Conservation (phyloP, 2,329 filamentous ascomycete species). For the Fusarium chlamydosporum region DNA sequence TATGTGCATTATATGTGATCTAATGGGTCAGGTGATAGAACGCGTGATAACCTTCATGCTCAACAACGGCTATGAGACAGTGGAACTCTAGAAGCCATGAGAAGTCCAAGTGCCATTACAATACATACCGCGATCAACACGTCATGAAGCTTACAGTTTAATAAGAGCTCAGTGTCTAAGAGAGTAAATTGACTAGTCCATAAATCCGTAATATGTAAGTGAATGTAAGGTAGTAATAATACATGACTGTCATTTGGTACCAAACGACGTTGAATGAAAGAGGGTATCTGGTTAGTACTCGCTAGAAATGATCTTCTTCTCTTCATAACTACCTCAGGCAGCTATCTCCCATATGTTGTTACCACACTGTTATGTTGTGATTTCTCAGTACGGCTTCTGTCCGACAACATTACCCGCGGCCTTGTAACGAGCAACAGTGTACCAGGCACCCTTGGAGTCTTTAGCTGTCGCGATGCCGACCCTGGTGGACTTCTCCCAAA, state of each 20-base stretch:
- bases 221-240: slow-evolving; percentile 31
- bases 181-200: neutral
- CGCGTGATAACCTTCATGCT: no score
- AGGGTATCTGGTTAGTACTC: slow-evolving; percentile 26
- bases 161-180: neutral
- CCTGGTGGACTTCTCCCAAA: slow-evolving; percentile 54
- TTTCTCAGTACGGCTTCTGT: slow-evolving; percentile 49
- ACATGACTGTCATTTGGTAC: slow-evolving; percentile 1
- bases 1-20: no score
- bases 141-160: neutral
- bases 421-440: slow-evolving; percentile 55
- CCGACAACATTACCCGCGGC: slow-evolving; percentile 54
- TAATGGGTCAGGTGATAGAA: no score
- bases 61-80: no score
- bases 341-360: no score
- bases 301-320: neutral
- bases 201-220: slow-evolving; percentile 22
- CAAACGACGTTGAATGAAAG: slow-evolving; percentile 21
- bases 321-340: neutral
- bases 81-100: no score
- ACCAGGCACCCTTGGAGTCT: slow-evolving; percentile 50
- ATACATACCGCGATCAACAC: fast-evolving
- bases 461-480: slow-evolving; percentile 53
- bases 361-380: fast-evolving
- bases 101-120: neutral